phyloP scores from a whole-genome alignment of 1,284 basidiomycete species.

The Fomitopsis palustris region DNA sequence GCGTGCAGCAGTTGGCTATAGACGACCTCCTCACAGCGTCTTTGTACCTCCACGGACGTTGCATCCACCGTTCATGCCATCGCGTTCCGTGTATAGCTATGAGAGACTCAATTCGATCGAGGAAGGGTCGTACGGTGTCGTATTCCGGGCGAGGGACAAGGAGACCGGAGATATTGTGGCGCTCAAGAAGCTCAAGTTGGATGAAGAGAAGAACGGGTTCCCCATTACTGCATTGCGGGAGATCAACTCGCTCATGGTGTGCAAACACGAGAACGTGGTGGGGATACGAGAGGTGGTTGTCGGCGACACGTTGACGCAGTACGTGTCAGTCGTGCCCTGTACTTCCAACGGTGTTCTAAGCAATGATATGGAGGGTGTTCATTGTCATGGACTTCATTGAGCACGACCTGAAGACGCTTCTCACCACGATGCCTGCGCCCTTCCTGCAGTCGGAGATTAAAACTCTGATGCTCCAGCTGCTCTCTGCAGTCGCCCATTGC shows the following conservation, averaged over 20 bases:
- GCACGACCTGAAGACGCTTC: slow-evolving; percentile 95
- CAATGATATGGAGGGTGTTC: slow-evolving; percentile 68
- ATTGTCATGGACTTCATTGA: slow-evolving; percentile 99
- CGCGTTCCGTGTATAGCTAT: slow-evolving; percentile 90
- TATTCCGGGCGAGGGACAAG: slow-evolving; percentile 93
- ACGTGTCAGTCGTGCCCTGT: slow-evolving; percentile 38
- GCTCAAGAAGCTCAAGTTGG: slow-evolving; percentile 96
- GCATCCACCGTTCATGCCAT: slow-evolving; percentile 77
- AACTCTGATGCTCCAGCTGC: slow-evolving; percentile 89
- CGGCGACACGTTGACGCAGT: slow-evolving; percentile 99
- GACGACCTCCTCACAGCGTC: slow-evolving; percentile 45
- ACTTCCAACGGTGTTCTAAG: not conserved
- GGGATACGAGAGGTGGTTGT: slow-evolving; percentile 95
- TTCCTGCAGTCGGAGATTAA: slow-evolving; percentile 98
- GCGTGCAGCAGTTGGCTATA: slow-evolving; percentile 11
- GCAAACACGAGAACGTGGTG: slow-evolving; percentile 93
- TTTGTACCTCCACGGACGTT: slow-evolving; percentile 73
- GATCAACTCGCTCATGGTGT: slow-evolving; percentile 91
- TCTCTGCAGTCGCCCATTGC: slow-evolving; percentile 91
- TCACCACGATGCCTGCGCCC: slow-evolving; percentile 90
- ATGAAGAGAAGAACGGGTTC: slow-evolving; percentile 97
- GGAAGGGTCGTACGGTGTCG: slow-evolving; percentile 97
- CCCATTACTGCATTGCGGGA: slow-evolving; percentile 97
- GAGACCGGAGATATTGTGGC: slow-evolving; percentile 94
- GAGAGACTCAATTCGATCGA: slow-evolving; percentile 97